Evolutionary conservation across 805 yeast genomes (phyloP), one percentile per base, ranked within the genome.

Genomic region (Saccharomyces cerevisiae): DNA sequence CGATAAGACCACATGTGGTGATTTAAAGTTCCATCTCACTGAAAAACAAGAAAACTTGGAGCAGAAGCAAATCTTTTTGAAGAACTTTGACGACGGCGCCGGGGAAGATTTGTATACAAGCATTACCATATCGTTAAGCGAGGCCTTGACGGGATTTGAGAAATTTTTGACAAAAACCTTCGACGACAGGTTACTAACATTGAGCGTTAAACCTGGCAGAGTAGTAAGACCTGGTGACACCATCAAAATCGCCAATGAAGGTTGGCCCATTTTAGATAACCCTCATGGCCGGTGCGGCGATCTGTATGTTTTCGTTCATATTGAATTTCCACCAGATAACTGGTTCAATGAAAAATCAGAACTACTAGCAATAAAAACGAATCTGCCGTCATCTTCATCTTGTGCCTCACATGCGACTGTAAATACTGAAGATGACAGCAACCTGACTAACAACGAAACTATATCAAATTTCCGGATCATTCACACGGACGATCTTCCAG

Each of bases 261-360:
- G 97, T 4, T 89, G 92, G 95, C 96, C 96, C 0, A 36, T 36
- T 17, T 63, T 79, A 4, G 70, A 72, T 55, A 59, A 61, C 41
- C 55, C 70, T n/a, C 64, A 56, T 47, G 65, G 55, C 11, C 64
- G 60, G 56, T 72, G 72, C 47, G 97, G 97, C 27, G 87, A 87
- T 67, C 71, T 90, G 58, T 89, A 82, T 62, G 74, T 90, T 17
- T 79, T 76, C 51, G 69, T 88, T n/a, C 80, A 80, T 22, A 81
- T 91, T 51, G 89, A 83, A 61, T 90, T 91, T 67, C 97, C 97
- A 1, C 76, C 77, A 36, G 95, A 89, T 68, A 80, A 84, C 63
- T 90, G 97, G 97, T 84, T 84, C 63, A 69, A 80, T 59, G 96
- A 89, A 67, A 80, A 78, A 61, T 76, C 81, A 54, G 96, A 89